Evolutionary conservation across 176 grass and related monocot species (phyloP), one percentile per base, ranked within the genome.

Genomic region (Eremochloa ophiuroides): DNA sequence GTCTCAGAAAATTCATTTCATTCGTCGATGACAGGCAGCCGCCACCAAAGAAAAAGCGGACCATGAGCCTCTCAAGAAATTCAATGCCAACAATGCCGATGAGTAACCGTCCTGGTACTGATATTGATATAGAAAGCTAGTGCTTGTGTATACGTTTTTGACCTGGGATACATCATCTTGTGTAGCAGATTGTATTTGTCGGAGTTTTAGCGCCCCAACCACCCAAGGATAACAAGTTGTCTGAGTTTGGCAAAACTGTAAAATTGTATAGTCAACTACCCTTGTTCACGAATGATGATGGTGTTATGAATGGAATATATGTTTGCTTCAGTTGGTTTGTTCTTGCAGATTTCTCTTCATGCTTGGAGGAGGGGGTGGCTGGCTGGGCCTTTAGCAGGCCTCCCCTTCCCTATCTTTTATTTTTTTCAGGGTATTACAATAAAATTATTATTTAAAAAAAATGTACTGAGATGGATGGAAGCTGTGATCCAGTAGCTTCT

Each of bases 11-110:
- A 2, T 95, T 98, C 78, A 0, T 95, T 28, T 95, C 93, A 50
- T 95, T 95, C 23, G 56, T 74, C 5, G 88, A 98, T n/a, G 71
- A 86, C 48, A 94, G 28, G 85, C 80, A 87, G 79, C 72, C 27
- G 72, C 72, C 27, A 23, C 72, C 72, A 0, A 85, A 30, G 87
- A 81, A 72, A n/a, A 77, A 39, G 16, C 78, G n/a, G 7, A 66
- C 82, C 51, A 0, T 63, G 87, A 64, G 77, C 67, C 50, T 29
- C 29, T 38, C 81, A 26, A 33, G 12, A 78, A 79, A 23, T 33
- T 43, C 64, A 0, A 71, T 51, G 23, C 51, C 51, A n/a, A 55
- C 51, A n/a, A 55, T 55, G 0, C 66, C 66, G 10, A 10, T 12
- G 4, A 50, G 18, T 53, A 75, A 39, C 31, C 55, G 41, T 70